Evolutionary conservation across 768 basidiomycete species (phyloP).

Genomic region (Amanita brunnescens): DNA sequence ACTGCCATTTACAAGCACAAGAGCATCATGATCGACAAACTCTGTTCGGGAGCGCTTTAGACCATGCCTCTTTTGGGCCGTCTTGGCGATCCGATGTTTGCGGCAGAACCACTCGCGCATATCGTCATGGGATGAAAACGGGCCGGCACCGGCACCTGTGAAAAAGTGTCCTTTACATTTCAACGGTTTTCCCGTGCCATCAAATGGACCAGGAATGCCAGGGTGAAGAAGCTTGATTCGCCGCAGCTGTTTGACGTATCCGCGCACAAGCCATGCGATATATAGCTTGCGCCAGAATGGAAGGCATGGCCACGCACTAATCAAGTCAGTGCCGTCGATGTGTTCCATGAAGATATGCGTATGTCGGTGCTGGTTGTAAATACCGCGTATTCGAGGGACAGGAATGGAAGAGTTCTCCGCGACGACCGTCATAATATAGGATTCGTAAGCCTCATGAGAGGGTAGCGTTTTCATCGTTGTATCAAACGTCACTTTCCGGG

Average conservation of each 20-base stretch:
- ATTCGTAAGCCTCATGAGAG: neutral
- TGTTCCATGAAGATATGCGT: constrained; percentile 12
- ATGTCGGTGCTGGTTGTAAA: constrained; percentile 7
- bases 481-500: neutral
- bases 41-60: neutral
- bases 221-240: constrained; percentile 5
- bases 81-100: neutral
- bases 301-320: constrained; percentile 10
- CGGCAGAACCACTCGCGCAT: constrained; percentile 11
- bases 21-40: constrained; percentile 15
- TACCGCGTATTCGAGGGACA: constrained; percentile 12
- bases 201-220: constrained; percentile 10
- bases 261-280: constrained; percentile 15
- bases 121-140: constrained; percentile 13
- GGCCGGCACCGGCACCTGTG: constrained; percentile 5
- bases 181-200: neutral
- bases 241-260: constrained; percentile 16
- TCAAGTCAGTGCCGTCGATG: constrained; percentile 12
- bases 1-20: constrained; percentile 17
- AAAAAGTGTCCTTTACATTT: constrained; percentile 8
- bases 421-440: neutral
- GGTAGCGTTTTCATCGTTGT: neutral
- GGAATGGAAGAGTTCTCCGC: constrained; percentile 13
- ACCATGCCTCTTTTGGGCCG: constrained; percentile 3
- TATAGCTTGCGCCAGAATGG: constrained; percentile 10